Percentiles rank a stretch among this genome's conserved stretches.
Evolutionary conservation across 176 grass and related monocot species (phyloP).

Genomic region (Musa troglodytarum): DNA sequence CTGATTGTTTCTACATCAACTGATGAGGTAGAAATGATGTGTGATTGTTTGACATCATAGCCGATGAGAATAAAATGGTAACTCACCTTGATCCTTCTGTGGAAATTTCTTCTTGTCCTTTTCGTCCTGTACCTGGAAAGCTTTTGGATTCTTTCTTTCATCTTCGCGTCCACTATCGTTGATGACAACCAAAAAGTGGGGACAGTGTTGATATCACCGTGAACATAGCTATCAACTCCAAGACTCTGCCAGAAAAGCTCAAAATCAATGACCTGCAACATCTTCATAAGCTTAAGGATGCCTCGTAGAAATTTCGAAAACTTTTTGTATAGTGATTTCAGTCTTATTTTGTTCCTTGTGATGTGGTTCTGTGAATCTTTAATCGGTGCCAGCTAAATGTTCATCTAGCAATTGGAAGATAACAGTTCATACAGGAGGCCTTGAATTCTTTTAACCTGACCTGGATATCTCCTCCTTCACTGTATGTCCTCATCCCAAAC

Average conservation of each 20-base stretch:
- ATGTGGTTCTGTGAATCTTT: too few relatives aligned
- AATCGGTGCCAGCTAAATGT: too few relatives aligned
- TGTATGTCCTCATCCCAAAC: constrained; percentile 70
- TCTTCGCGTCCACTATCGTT: not conserved
- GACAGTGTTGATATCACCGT: not conserved
- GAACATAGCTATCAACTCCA: not conserved
- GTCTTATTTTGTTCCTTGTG: too few relatives aligned
- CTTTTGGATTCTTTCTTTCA: constrained; percentile 3
- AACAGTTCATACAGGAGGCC: not conserved
- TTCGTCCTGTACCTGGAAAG: constrained; percentile 18
- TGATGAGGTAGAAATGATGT: too few relatives aligned
- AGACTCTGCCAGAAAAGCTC: not conserved
- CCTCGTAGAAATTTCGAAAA: too few relatives aligned
- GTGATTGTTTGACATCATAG: not conserved
- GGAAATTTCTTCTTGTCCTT: constrained; percentile 7
- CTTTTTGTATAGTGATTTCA: too few relatives aligned
- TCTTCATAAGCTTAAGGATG: too few relatives aligned
- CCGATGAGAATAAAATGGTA: not conserved
- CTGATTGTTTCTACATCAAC: too few relatives aligned
- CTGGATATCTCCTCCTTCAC: constrained; percentile 95
- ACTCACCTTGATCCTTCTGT: constrained; percentile 11
- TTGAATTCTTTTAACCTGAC: constrained; percentile 19
- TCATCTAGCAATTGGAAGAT: too few relatives aligned
- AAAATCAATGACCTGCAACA: not conserved
- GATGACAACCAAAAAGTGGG: not conserved